phyloP scores from a whole-genome alignment of 805 yeast species.

The Yarrowia sp. region DNA sequence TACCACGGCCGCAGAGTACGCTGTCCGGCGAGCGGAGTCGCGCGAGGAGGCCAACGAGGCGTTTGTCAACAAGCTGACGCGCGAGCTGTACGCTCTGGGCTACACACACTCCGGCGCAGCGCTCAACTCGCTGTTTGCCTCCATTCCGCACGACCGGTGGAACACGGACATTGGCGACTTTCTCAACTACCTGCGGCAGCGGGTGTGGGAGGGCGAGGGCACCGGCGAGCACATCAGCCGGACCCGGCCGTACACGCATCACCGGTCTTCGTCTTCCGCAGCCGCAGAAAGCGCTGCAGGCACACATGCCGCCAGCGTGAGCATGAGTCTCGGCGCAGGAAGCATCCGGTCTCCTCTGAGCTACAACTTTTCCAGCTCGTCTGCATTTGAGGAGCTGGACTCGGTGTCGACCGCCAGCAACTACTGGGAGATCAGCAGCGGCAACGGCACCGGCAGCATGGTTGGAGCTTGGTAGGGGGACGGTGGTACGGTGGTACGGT shows the following conservation, averaged over 20 bases:
- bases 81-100: constrained; percentile 21
- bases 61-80: constrained; percentile 12
- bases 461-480: constrained; percentile 18
- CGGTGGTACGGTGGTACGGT: too few species aligned
- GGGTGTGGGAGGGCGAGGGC: constrained; percentile 19
- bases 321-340: constrained; percentile 2
- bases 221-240: constrained; percentile 19
- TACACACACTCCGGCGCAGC: constrained; percentile 22
- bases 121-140: constrained; percentile 23
- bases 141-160: constrained; percentile 22
- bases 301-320: background rate
- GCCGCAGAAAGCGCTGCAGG: background rate
- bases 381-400: constrained; percentile 22
- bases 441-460: constrained; percentile 18
- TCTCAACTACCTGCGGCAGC: constrained; percentile 17
- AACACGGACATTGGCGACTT: constrained; percentile 24
- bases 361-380: constrained; percentile 22
- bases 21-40: background rate
- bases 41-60: constrained; percentile 25
- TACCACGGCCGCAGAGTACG: constrained; percentile 2
- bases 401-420: constrained; percentile 11
- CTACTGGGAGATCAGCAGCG: constrained; percentile 22
- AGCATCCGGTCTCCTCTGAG: constrained; percentile 22
- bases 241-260: constrained; percentile 14
- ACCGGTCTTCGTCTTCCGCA: background rate